Evolutionary conservation across 768 basidiomycete genomes (phyloP).

Genomic region (Lactifluus echinatus): DNA sequence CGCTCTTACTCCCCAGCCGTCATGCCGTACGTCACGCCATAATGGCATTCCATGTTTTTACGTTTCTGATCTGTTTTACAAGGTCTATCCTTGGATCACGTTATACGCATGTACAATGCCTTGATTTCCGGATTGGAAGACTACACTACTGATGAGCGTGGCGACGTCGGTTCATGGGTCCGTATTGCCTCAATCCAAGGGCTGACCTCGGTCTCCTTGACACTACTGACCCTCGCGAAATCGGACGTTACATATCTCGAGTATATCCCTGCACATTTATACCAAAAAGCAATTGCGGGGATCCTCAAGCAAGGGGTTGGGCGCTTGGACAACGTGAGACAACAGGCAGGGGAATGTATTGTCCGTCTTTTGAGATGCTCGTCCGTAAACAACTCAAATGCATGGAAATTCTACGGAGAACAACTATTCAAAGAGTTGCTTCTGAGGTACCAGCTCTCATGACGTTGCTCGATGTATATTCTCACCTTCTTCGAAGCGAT

Average conservation of each 20-base stretch:
- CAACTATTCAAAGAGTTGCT: conserved; percentile 46
- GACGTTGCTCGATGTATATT: background rate
- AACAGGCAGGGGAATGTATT: conserved; percentile 63
- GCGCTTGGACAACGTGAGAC: conserved; percentile 83
- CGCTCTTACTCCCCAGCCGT: conserved; percentile 36
- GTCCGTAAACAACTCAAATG: conserved; percentile 29
- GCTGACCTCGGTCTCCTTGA: conserved; percentile 44
- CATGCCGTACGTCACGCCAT: conserved; percentile 34
- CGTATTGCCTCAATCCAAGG: conserved; percentile 70
- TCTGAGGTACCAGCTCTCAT: conserved; percentile 32
- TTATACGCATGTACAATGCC: conserved; percentile 37
- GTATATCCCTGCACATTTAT: conserved; percentile 53
- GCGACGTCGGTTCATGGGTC: conserved; percentile 96
- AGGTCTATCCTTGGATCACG: conserved; percentile 5
- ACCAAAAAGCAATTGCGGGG: conserved; percentile 49
- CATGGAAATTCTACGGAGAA: conserved; percentile 46
- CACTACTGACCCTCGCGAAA: conserved; percentile 39
- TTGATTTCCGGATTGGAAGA: conserved; percentile 72
- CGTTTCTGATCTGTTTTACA: background rate
- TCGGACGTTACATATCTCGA: conserved; percentile 39
- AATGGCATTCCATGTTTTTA: background rate
- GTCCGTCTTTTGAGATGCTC: conserved; percentile 41
- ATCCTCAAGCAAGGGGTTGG: conserved; percentile 87
- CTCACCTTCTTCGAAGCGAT: conserved; percentile 3
- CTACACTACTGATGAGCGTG: conserved; percentile 90